Evolutionary conservation across 768 basidiomycete genomes (phyloP), one percentile per base, ranked within the genome.

Genomic region (Trametes cinnabarina): DNA sequence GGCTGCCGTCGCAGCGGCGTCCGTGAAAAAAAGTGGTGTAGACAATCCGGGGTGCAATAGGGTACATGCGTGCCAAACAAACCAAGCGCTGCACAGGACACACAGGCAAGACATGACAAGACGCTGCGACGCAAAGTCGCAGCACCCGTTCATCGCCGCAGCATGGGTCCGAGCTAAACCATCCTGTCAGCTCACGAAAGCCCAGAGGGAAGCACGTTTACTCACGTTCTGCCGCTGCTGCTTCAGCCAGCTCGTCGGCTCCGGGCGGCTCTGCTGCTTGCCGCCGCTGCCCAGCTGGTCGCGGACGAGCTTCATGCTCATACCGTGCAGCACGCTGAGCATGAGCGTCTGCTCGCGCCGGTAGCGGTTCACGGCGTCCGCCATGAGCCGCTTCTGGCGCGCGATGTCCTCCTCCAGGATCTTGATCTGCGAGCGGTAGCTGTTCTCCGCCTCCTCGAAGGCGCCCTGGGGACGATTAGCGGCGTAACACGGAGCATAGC

Each of bases 271-370:
- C 63, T 73, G 77, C 63, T 78, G 77, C 54, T 71, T 73, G 28
- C 75, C 72, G 28, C 75, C 72, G 55, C 76, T 75, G 22, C 79
- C 76, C 10, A 92, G 72, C 64, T 89, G 87, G 40, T 81, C 78
- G 56, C 88, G 80, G 40, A 81, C 74, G 19, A 76, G 81, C 50
- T 79, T 77, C 79, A 89, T 85, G 11, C 91, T 89, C 41, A 83
- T 73, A 39, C 77, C 77, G 69, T 93, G 91, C 59, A 93, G 77
- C 4, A 84, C 83, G 54, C 86, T 81, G 20, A 92, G 74, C 86
- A 97, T 89, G 55, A 92, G 79, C 62, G 87, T 82, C 63, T 93
- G 90, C 69, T 98, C 94, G 48, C 80, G 76, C 47, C 81, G 79
- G 69, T 92, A 92, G 37, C 84, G 79, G 57, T 77, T 79, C 34